Conservation (phyloP, 352 stramenopile species). For the Saprolegnia diclina region DNA sequence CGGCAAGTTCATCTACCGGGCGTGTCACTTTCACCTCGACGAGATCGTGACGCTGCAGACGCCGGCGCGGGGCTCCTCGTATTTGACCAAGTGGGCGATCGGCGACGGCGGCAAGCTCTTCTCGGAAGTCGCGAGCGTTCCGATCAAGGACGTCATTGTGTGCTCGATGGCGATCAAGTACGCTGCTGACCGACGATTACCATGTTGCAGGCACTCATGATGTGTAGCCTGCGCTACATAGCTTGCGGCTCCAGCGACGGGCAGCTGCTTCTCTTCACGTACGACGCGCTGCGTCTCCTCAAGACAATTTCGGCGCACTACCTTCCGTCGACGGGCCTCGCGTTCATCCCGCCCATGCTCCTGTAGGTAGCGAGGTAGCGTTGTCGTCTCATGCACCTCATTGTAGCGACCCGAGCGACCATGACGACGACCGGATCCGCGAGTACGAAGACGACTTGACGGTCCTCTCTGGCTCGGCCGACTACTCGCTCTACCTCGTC, state of each 20-base stretch:
- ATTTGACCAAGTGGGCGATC: slow-evolving; percentile 7
- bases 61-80: slow-evolving; percentile 6
- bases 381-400: too few species aligned
- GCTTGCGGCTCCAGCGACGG: slow-evolving; percentile 5
- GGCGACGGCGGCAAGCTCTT: background rate
- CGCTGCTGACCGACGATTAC: too few species aligned
- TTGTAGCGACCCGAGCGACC: background rate
- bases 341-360: background rate
- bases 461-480: background rate
- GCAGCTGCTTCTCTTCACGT: background rate
- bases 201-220: too few species aligned
- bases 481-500: slow-evolving; percentile 15
- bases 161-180: slow-evolving; percentile 5
- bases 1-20: slow-evolving; percentile 17
- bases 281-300: background rate
- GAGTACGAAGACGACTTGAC: slow-evolving; percentile 2
- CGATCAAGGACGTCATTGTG: background rate
- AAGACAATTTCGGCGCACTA: slow-evolving; percentile 3
- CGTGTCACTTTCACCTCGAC: background rate
- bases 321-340: slow-evolving; percentile 4
- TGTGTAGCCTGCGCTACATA: slow-evolving; percentile 1
- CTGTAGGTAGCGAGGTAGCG: too few species aligned
- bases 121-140: background rate
- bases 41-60: slow-evolving; percentile 17
- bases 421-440: background rate